These are phyloP conservation scores for Venturia carpophila DNA, from an alignment of 2,329 filamentous ascomycete species.

Conservation along the genomic window DNA sequence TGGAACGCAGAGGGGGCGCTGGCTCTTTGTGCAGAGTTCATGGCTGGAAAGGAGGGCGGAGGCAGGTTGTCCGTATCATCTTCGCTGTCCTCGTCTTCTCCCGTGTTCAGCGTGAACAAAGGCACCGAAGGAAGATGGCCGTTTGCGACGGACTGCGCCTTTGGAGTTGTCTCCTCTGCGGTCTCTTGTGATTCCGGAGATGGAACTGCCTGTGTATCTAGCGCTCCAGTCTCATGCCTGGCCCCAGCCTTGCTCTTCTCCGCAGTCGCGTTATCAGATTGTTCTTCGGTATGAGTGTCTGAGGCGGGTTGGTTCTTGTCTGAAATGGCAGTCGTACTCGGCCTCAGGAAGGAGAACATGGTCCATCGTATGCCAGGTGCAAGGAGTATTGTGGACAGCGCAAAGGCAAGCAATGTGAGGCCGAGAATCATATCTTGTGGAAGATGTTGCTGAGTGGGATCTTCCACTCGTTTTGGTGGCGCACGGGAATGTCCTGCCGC, in stretches of 20 bases:
- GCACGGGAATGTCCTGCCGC: neutral
- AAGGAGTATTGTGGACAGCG: neutral
- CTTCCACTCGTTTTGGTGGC: neutral
- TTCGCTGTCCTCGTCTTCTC: constrained; percentile 25
- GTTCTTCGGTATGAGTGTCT: neutral
- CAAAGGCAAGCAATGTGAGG: constrained; percentile 5
- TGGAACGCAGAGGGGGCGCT: constrained; percentile 23
- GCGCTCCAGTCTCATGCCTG: neutral
- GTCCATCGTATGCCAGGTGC: neutral
- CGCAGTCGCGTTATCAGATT: neutral
- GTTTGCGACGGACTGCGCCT: constrained; percentile 17
- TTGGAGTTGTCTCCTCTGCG: constrained; percentile 18
- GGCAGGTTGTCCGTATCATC: constrained; percentile 31
- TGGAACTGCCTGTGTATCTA: neutral
- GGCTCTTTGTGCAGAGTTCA: constrained; percentile 40
- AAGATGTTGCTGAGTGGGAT: neutral
- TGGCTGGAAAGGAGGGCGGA: constrained; percentile 37
- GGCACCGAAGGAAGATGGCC: constrained; percentile 19
- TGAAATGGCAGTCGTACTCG: constrained; percentile 33
- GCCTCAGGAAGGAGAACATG: constrained; percentile 16
- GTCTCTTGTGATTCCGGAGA: neutral
- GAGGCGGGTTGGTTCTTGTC: constrained; percentile 27
- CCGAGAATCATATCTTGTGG: neutral
- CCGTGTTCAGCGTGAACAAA: constrained; percentile 28
- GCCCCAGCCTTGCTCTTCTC: neutral